Evolutionary conservation across 371 early-diverging fungal species (phyloP).

Genomic region (Capniomyces stellatus): DNA sequence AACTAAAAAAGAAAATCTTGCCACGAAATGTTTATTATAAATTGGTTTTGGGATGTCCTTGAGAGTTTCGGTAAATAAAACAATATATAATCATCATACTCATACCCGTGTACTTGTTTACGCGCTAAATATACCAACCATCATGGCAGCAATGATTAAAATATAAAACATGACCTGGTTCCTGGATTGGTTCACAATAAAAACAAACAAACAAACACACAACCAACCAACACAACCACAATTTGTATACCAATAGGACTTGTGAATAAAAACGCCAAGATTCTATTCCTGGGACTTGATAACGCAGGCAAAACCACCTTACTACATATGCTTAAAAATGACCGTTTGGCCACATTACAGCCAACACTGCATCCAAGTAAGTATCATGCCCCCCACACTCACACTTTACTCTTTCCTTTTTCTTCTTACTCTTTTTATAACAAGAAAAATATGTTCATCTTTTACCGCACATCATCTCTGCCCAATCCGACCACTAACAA

Average conservation of each 20-base stretch:
- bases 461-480: too few relatives aligned
- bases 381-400: slow-evolving; percentile 10
- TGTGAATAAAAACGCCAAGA: slow-evolving; percentile 94
- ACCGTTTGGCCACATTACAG: slow-evolving; percentile 85
- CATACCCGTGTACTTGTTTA: too few relatives aligned
- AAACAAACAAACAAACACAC: not conserved
- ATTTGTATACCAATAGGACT: too few relatives aligned
- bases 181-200: too few relatives aligned
- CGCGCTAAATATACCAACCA: too few relatives aligned
- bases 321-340: slow-evolving; percentile 97
- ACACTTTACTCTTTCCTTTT: not conserved
- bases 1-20: too few relatives aligned
- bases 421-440: not conserved
- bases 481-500: too few relatives aligned
- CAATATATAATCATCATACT: not conserved
- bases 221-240: too few relatives aligned
- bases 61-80: slow-evolving; percentile 49
- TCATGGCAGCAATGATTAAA: too few relatives aligned
- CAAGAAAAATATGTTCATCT: not conserved
- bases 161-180: too few relatives aligned
- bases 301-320: slow-evolving; percentile 99
- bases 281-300: slow-evolving; percentile 98
- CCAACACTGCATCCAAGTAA: slow-evolving; percentile 98
- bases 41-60: slow-evolving; percentile 87
- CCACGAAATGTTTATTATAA: slow-evolving; percentile 62